Base-by-base conservation (phyloP, 495 filamentous ascomycete genomes). In the Polyplosphaeria fusca region DNA sequence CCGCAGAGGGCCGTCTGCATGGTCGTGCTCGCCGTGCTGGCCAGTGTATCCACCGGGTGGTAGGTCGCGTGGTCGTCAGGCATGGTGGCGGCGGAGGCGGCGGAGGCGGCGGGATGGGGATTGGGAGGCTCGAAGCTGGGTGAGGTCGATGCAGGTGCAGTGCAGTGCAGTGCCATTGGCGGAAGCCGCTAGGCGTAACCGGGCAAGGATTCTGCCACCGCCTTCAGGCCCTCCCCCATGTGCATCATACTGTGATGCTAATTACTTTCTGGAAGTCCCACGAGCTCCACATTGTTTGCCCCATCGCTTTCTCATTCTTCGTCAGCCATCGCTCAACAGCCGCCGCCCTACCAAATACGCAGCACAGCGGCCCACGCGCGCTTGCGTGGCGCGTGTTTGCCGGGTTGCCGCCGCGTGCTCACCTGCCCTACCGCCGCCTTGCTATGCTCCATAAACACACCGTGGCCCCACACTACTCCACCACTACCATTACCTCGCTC, bases 41-140 rank as follows among this genome's bases (percentile, higher is more conserved):
- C 70, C 57, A 97, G 73, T 56, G 91, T 85, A 82, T 96, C 91
- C 68, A 85, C 80, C 44, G 86, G 86, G 40, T 87, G 83, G 70
- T 90, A 94, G 59, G 44, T n/a, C 1, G 35, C 38, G 65, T 69
- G 55, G 80, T 77, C 69, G 77, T 77, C 66, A 67, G 77, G 73
- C 76, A 82, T 79, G 71, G 66, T 72, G 71, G n/a, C n/a, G n/a
- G n/a, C n/a, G n/a, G n/a, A n/a, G 56, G 50, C 60, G 50, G 43
- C 14, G 50, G 24, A 12, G 22, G 47, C 13, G 23, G 47, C 45
- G 60, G 35, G 24, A 48, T 28, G 45, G 38, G 20, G 43, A 27
- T 13, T 44, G 18, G 42, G 25, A 35, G 14, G 52, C 24, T 25
- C 5, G 43, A 25, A 5, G 23, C n/a, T n/a, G n/a, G 30, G 30